Evolutionary conservation across 1,284 basidiomycete species (phyloP).

Genomic region (Cryptococcus wingfieldii): DNA sequence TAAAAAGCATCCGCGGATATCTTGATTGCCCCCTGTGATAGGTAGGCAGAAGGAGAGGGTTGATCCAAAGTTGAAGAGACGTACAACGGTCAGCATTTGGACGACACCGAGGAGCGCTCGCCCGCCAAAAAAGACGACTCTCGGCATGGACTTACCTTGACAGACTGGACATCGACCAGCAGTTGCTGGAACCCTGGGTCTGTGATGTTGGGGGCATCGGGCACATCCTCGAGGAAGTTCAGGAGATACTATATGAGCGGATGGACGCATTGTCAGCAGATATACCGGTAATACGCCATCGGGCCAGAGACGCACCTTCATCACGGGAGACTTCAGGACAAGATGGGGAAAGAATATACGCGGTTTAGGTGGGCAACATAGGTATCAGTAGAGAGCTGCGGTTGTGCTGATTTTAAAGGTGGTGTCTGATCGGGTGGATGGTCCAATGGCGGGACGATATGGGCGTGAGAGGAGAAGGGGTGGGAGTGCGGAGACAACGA

Average conservation of each 20-base stretch:
- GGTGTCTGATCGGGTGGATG: slow-evolving; percentile 31
- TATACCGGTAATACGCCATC: background rate
- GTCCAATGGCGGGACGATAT: slow-evolving; percentile 9
- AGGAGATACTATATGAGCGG: slow-evolving; percentile 44
- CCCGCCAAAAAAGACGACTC: background rate
- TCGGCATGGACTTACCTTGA: slow-evolving; percentile 38
- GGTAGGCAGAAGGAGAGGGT: background rate
- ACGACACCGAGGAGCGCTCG: slow-evolving; percentile 1
- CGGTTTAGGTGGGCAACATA: slow-evolving; percentile 4
- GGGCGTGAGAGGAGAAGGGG: slow-evolving; percentile 12
- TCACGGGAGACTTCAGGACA: slow-evolving; percentile 13
- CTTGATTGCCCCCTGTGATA: slow-evolving; percentile 10
- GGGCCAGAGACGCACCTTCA: slow-evolving; percentile 38
- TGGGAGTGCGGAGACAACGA: slow-evolving; percentile 6
- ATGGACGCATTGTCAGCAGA: slow-evolving; percentile 29
- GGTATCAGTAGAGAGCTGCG: slow-evolving; percentile 33
- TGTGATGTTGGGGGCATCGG: slow-evolving; percentile 43
- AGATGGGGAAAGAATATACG: background rate
- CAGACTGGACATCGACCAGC: slow-evolving; percentile 47
- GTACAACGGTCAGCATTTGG: background rate
- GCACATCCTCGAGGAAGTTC: slow-evolving; percentile 46
- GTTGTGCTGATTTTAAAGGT: slow-evolving; percentile 1
- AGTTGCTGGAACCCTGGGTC: slow-evolving; percentile 48
- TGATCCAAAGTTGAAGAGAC: background rate
- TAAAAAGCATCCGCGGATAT: slow-evolving; percentile 77